phyloP scores from a whole-genome alignment of 805 yeast species.

The Blastobotrys attinorum region DNA sequence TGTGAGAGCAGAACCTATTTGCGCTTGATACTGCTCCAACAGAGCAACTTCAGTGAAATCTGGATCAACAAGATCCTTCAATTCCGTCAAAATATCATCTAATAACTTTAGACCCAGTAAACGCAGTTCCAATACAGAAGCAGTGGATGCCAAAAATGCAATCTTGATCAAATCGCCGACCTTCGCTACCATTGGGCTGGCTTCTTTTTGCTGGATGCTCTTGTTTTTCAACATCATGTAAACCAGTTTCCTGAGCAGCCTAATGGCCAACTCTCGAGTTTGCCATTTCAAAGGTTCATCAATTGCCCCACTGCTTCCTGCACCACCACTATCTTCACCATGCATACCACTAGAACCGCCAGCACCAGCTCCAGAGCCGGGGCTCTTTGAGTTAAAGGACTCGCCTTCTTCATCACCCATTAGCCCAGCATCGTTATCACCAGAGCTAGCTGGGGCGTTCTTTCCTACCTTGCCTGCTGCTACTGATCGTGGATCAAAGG shows the following conservation, averaged over 20 bases:
- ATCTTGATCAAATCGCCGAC: conserved; percentile 60
- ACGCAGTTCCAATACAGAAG: conserved; percentile 53
- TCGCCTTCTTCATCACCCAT: conserved; percentile 42
- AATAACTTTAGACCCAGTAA: conserved; percentile 59
- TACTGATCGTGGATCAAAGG: conserved; percentile 25
- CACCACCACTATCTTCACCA: conserved; percentile 12
- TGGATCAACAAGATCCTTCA: conserved; percentile 60
- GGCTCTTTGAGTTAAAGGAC: conserved; percentile 14
- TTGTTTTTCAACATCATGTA: conserved; percentile 16
- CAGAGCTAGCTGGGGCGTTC: conserved; percentile 20
- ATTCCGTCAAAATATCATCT: conserved; percentile 51
- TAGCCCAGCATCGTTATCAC: conserved; percentile 10
- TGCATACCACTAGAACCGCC: conserved; percentile 11
- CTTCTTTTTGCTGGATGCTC: conserved; percentile 16
- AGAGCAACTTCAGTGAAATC: conserved; percentile 62
- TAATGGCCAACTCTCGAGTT: conserved; percentile 32
- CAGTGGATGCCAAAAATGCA: conserved; percentile 74
- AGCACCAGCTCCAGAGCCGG: conserved; percentile 1
- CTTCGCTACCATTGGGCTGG: conserved; percentile 19
- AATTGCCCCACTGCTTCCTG: conserved; percentile 1
- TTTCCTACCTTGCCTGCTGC: conserved; percentile 17
- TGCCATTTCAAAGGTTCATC: conserved; percentile 37
- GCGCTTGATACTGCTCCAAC: conserved; percentile 91
- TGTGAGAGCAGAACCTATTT: conserved; percentile 77
- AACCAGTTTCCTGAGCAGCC: conserved; percentile 27